A percentile compares a stretch with the other conserved stretches of the same genome.
Conservation (phyloP, 2,329 filamentous ascomycete species). For the Raffaelea albimanens region DNA sequence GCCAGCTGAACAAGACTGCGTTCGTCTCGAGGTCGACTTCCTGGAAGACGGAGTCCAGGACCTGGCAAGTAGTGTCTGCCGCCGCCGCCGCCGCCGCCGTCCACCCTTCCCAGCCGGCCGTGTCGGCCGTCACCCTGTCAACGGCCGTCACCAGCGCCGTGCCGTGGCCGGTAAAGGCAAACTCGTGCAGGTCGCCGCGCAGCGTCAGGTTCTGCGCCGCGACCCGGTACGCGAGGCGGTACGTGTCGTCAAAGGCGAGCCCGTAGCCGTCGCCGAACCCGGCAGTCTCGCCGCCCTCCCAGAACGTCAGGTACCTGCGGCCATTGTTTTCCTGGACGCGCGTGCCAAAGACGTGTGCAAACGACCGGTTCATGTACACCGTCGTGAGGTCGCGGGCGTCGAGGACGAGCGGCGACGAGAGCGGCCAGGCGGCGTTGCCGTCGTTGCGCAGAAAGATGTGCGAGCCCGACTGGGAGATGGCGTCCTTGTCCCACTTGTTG, state of each 20-base stretch:
- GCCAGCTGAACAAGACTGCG: slow-evolving; percentile 49
- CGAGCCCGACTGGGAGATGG: slow-evolving; percentile 2
- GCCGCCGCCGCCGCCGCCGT: slow-evolving; percentile 33
- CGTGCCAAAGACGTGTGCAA: slow-evolving; percentile 5
- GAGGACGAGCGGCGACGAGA: slow-evolving; percentile 6
- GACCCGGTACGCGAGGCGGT: slow-evolving; percentile 5
- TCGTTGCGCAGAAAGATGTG: slow-evolving; percentile 11
- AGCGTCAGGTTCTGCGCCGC: slow-evolving; percentile 35
- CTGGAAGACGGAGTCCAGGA: slow-evolving; percentile 44
- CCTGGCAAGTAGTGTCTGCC: no score
- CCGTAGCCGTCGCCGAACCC: slow-evolving; percentile 8
- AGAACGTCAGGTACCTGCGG: slow-evolving; percentile 8
- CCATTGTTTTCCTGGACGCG: slow-evolving; percentile 8
- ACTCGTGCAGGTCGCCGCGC: slow-evolving; percentile 44
- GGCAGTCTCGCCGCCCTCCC: slow-evolving; percentile 3
- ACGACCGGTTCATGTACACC: slow-evolving; percentile 6
- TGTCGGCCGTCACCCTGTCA: slow-evolving; percentile 35
- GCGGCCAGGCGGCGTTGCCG: not conserved
- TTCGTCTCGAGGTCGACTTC: slow-evolving; percentile 42
- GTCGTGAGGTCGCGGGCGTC: slow-evolving; percentile 6
- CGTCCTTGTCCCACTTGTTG: slow-evolving; percentile 5
- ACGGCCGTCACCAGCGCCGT: slow-evolving; percentile 45
- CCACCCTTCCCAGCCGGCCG: slow-evolving; percentile 34
- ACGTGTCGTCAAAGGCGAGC: slow-evolving; percentile 4
- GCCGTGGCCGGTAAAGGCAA: slow-evolving; percentile 41